Evolutionary conservation across 208 protist species (phyloP), one percentile per base, ranked within the genome.

Genomic region (Phytomonas sp.): DNA sequence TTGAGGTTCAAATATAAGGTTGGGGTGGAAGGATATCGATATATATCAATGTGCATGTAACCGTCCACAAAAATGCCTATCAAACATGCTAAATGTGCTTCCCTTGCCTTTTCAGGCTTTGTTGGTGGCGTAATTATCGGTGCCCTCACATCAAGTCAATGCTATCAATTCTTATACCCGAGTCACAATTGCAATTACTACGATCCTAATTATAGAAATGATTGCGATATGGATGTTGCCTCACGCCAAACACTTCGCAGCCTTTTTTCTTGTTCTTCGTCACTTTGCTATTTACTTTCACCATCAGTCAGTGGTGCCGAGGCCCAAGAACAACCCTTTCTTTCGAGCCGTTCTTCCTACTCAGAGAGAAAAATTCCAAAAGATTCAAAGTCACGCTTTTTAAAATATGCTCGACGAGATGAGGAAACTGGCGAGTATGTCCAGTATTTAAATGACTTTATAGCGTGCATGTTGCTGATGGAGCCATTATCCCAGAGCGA

Each of bases 391-490:
- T 20, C 46, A 56, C 76, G 80, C 31, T 85, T 85, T 51, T 66
- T 85, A 33, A 66, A 51, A 31, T 85, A 85, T 66, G 77, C 77
- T 17, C 61, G 63, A 26, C 68, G 67, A 17, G 74, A 85, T 37
- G 61, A 68, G 11, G 64, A 28, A 23, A 75, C 67, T 8, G 76
- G 78, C 2, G 75, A 83, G 71, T 75, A 68, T 28, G 79, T 82
- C 30, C 73, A 83, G 20, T 60, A 34, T 5, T 68, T 83, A 11
- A 71, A 80, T 6, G 83, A 81, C 20, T 83, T 85, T 66, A 75
- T 83, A 9, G 61, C 72, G 26, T 88, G 83, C 60, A 74, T 88
- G 77, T 70, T 88, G 46, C 53, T 83, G 51, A 62, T 85, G n/a
- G 26, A 43, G 0, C 30, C 26, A 4, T 36, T 43, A 71, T n/a